Evolutionary conservation across 2,329 filamentous ascomycete species (phyloP), one percentile per base, ranked within the genome.

Genomic region (Hansfordia pulvinata): DNA sequence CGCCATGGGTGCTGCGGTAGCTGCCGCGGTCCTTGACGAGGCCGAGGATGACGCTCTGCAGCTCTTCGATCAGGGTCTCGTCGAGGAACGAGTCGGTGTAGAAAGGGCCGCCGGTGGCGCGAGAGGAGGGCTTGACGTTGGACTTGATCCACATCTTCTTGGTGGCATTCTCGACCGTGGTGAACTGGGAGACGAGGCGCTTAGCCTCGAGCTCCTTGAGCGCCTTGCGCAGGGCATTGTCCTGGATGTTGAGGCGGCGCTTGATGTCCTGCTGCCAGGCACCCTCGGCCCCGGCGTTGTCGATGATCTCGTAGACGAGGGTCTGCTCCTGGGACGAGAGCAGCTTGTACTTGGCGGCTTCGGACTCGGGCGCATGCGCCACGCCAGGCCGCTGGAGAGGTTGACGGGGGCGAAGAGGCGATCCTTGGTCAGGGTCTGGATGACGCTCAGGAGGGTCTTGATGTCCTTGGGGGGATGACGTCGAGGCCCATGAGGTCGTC

Each of bases 111-210:
- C 90, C 90, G 0, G 85, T 93, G 24, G 92, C 82, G 34, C 90
- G 80, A 35, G 94, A 86, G 28, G 78, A 83, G 1, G 90, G 88
- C 8, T 75, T 72, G 33, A 98, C 69, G 35, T 77, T 76, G 28
- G 77, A 73, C 44, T 93, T 76, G 66, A 98, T 93, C 63, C 90
- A 98, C 69, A 93, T 93, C 56, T 93, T 93, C 48, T 90, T 80
- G 38, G 77, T 81, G 16, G 84, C 83, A 46, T 81, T 77, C 56
- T 93, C 85, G 53, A 93, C 85, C 51, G 79, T 90, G 56, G 88
- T 90, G 56, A 96, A 85, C 31, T 76, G 74, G 43, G 81, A 80
- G 50, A 98, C 85, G 47, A 92, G 74, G 19, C 75, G 73, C 49
- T 84, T 86, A 20, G 65, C 59, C 51, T 92, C 81, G 34, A 98